Base-by-base conservation (phyloP, 1,139 yeast species). In the Kodamaea alishanica region DNA sequence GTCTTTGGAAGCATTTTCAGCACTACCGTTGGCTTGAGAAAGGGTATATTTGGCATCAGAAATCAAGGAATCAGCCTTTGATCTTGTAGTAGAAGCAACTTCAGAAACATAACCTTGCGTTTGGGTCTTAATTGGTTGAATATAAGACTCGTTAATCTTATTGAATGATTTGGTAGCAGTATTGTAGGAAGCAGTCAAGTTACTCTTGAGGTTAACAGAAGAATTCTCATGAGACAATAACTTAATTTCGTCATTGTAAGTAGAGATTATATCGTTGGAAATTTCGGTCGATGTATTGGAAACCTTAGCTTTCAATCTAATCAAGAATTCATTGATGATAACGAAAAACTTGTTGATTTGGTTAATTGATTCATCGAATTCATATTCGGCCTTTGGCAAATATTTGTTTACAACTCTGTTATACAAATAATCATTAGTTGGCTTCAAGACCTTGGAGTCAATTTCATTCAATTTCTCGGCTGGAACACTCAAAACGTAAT, bases 121-220 rank as follows among this genome's bases (percentile, higher is more conserved):
- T 47, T 68, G 69, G 32, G 54, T 52, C 48, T 61, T 67, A 49
- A 70, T 65, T 26, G 75, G 75, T 47, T 61, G 66, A 39, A 70
- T 57, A 54, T 59, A 66, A 35, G 61, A 62, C 29, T 61, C 60
- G 49, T 70, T 66, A 40, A 70, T 56, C 40, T 60, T 63, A 46
- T 52, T 59, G 40, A 66, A 54, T 38, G 70, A 58, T 37, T 62
- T 55, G 28, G 61, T 52, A 8, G 65, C 65, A 32, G 74, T 65
- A 45, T 60, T 63, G 48, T 61, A 58, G 8, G 67, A 58, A 25
- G 73, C 74, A 34, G 60, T 48, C 34, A 65, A 60, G 43, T 65
- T 67, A 51, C 65, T 52, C 50, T 49, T 42, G 40, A 49, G 41
- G 44, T 38, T 33, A 24, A 28, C 26, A 20, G 46, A 24, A 6